A percentile compares a stretch with the other conserved stretches of the same genome.
These are phyloP conservation scores for Medicago ruthenica DNA, from an alignment of 306 rosid species.

Conservation along the genomic window DNA sequence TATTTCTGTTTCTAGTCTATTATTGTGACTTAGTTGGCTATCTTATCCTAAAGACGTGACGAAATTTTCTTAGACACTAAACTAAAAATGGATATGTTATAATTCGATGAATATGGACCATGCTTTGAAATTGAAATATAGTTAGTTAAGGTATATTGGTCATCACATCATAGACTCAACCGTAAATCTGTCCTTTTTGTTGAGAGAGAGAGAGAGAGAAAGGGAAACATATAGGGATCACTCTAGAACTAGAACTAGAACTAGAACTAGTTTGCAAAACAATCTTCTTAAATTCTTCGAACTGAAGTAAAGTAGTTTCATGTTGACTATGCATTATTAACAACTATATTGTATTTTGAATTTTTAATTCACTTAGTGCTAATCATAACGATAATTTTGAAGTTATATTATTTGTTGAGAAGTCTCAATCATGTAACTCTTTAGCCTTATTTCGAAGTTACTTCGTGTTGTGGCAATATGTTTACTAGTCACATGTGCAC, in stretches of 20 bases:
- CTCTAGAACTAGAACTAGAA: conserved; percentile 22
- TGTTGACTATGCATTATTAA: too few relatives aligned
- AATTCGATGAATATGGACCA: neutral
- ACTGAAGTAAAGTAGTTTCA: conserved; percentile 49
- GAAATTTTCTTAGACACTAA: conserved; percentile 10
- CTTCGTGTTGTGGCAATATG: neutral
- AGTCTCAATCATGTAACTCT: conserved; percentile 8
- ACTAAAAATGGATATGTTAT: neutral
- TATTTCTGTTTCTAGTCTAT: neutral
- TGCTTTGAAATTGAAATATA: neutral
- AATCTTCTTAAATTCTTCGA: conserved; percentile 49
- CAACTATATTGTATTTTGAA: neutral
- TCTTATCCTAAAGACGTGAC: conserved; percentile 25
- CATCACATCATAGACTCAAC: neutral
- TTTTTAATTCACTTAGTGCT: conserved; percentile 14
- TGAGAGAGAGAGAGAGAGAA: neutral
- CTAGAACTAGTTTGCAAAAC: conserved; percentile 43
- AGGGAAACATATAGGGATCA: neutral
- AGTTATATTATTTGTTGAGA: conserved; percentile 31
- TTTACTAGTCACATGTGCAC: conserved; percentile 1
- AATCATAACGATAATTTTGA: conserved; percentile 28
- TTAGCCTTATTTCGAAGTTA: neutral
- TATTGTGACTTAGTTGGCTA: conserved; percentile 28
- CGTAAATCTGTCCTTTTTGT: conserved; percentile 7
- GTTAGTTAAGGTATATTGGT: conserved; percentile 8